A percentile compares a stretch with the other conserved stretches of the same genome.
phyloP scores from a whole-genome alignment of 306 rosid species.

The Vicia villosa region DNA sequence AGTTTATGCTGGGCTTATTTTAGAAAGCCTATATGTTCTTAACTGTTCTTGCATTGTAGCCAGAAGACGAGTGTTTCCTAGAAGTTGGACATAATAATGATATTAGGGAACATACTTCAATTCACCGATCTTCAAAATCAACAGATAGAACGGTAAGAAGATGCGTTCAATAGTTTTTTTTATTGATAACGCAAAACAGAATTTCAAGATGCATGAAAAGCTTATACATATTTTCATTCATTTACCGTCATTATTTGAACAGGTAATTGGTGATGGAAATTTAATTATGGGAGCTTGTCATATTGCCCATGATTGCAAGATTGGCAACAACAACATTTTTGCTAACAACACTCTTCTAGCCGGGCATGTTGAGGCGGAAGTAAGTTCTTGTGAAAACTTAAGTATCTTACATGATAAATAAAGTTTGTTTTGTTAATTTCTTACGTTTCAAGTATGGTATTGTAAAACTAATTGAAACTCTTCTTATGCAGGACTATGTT shows the following conservation, averaged over 20 bases:
- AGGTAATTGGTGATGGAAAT: constrained; percentile 87
- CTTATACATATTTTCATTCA: constrained; percentile 24
- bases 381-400: constrained; percentile 42
- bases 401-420: constrained; percentile 2
- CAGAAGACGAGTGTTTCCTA: constrained; percentile 83
- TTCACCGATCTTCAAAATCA: constrained; percentile 91
- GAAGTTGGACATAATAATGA: constrained; percentile 87
- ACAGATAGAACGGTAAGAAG: constrained; percentile 75
- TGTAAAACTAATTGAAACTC: constrained; percentile 30
- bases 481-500: constrained; percentile 69
- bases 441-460: constrained; percentile 20
- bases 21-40: constrained; percentile 23
- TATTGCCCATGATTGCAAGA: constrained; percentile 95
- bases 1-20: constrained; percentile 16
- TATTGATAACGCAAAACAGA: neutral
- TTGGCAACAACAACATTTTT: constrained; percentile 75
- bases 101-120: constrained; percentile 76
- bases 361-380: constrained; percentile 91
- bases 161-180: constrained; percentile 15
- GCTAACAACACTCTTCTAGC: constrained; percentile 90
- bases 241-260: constrained; percentile 38
- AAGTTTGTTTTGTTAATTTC: constrained; percentile 6
- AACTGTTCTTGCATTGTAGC: constrained; percentile 49
- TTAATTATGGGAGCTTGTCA: constrained; percentile 97
- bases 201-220: neutral